Conservation (phyloP, 164 flowering plant species). For the Annona squamosa region DNA sequence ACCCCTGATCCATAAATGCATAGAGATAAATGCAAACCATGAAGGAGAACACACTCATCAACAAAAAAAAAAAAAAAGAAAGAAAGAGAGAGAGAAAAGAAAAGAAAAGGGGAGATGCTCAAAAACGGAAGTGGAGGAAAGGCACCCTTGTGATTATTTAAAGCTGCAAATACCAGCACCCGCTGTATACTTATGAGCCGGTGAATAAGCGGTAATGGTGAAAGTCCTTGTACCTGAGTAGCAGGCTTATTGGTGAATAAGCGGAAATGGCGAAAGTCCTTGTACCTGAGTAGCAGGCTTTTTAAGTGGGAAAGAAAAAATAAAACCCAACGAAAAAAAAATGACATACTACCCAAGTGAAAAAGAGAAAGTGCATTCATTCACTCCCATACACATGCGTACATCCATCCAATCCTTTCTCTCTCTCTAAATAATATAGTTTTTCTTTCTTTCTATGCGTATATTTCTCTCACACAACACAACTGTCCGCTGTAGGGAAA, state of each 20-base stretch:
- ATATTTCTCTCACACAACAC: neutral
- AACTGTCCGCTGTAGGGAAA: neutral
- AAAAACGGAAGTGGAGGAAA: neutral
- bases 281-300: neutral
- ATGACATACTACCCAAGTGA: neutral
- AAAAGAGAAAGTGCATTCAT: constrained; percentile 12
- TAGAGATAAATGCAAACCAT: constrained; percentile 1
- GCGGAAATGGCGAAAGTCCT: neutral
- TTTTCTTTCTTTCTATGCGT: neutral
- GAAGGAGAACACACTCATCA: neutral
- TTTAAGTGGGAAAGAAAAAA: neutral
- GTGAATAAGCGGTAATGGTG: neutral
- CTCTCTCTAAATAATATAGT: neutral
- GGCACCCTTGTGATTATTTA: neutral
- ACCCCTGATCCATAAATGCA: neutral
- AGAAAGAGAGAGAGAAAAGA: neutral
- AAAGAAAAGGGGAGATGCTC: neutral
- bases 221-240: neutral
- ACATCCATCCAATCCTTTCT: neutral
- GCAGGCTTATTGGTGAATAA: neutral
- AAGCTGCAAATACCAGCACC: neutral
- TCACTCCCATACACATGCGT: constrained; percentile 12
- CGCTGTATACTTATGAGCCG: neutral
- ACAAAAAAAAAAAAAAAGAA: neutral
- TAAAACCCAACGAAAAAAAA: neutral